Percentiles rank a stretch among this genome's conserved stretches.
Conservation (phyloP, 2,329 filamentous ascomycete genomes). For the Sarocladiaceae sp. region DNA sequence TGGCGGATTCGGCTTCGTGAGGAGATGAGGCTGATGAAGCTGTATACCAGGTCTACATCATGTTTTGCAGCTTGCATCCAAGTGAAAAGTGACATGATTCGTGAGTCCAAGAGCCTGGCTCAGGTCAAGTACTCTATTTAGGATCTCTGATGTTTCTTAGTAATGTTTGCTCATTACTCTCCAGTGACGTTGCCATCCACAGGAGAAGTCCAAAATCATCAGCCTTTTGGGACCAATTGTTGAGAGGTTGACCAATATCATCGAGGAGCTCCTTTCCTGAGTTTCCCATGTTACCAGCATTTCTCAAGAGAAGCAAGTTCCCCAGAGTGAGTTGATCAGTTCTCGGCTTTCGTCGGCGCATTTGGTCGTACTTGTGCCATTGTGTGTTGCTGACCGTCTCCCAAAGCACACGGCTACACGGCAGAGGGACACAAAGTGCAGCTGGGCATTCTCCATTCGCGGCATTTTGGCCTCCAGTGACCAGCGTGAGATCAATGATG, state of each 20-base stretch:
- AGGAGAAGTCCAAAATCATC: neutral
- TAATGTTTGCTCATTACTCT: neutral
- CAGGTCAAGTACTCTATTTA: no score
- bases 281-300: no score
- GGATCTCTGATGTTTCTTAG: neutral
- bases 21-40: no score
- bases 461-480: neutral
- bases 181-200: neutral
- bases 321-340: no score
- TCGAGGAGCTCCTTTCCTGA: no score
- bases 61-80: no score
- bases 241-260: no score
- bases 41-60: no score
- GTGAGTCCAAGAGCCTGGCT: no score
- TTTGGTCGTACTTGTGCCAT: neutral
- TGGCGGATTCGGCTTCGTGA: conserved; percentile 4
- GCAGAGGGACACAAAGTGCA: neutral
- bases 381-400: neutral
- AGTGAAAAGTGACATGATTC: no score
- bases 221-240: neutral
- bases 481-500: neutral
- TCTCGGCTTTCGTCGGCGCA: neutral
- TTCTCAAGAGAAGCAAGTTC: no score
- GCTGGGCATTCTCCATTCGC: neutral
- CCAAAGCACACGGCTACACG: neutral